Conservation (phyloP, 345 rosid genomes). For the Euphorbia lathyris region DNA sequence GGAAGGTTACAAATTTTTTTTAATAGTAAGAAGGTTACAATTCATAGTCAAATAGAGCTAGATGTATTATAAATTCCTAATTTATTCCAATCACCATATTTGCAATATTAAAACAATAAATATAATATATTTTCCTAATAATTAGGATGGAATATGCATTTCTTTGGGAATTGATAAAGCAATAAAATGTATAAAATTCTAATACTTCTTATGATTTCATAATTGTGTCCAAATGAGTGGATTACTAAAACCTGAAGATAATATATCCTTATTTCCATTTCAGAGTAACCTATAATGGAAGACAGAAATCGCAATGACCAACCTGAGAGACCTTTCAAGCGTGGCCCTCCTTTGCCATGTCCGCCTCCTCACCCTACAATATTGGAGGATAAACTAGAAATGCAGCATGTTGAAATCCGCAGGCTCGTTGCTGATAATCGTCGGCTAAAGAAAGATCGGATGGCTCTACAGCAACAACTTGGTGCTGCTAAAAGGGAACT, state of each 20-base stretch:
- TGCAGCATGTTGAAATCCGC: slow-evolving; percentile 70
- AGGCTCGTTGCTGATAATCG: slow-evolving; percentile 75
- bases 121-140: too few species aligned
- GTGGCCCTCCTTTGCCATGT: slow-evolving; percentile 61
- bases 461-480: slow-evolving; percentile 69
- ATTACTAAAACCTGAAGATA: not conserved
- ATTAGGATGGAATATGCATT: too few species aligned
- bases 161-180: too few species aligned
- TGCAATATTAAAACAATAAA: too few species aligned
- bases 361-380: slow-evolving; percentile 67
- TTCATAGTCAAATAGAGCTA: too few species aligned
- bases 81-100: too few species aligned
- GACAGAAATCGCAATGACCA: slow-evolving; percentile 77
- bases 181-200: too few species aligned
- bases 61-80: too few species aligned
- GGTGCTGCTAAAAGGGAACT: slow-evolving; percentile 78
- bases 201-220: not conserved
- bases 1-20: too few species aligned
- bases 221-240: not conserved
- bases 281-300: slow-evolving; percentile 46
- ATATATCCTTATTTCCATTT: not conserved
- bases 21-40: too few species aligned
- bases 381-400: slow-evolving; percentile 83
- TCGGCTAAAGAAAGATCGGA: slow-evolving; percentile 67
- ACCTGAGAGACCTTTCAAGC: slow-evolving; percentile 56